These are phyloP conservation scores for Sparassis latifolia DNA, from an alignment of 1,284 basidiomycete species.

Conservation along the genomic window DNA sequence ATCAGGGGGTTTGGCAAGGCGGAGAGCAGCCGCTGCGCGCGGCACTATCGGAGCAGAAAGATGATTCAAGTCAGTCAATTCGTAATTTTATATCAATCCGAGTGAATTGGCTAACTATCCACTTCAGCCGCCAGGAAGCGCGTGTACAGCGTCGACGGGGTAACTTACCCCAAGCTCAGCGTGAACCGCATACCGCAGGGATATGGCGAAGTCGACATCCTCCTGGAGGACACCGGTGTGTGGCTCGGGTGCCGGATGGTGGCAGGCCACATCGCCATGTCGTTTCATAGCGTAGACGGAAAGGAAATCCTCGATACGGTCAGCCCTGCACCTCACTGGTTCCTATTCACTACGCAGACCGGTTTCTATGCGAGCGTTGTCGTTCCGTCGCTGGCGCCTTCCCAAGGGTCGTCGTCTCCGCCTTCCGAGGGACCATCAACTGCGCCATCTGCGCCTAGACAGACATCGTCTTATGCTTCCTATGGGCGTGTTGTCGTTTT, in stretches of 20 bases:
- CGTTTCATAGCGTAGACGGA: not conserved
- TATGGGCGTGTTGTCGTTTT: no score
- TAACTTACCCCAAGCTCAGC: conserved; percentile 29
- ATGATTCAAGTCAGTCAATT: not conserved
- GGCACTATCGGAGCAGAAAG: not conserved
- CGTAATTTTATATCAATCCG: not conserved
- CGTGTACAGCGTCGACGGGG: conserved; percentile 23
- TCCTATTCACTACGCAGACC: conserved; percentile 4
- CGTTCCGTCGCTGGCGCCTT: no score
- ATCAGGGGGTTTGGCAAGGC: conserved; percentile 28
- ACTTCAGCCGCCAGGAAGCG: not conserved
- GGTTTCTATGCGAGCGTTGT: no score
- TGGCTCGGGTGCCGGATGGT: conserved; percentile 27
- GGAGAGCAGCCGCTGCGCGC: not conserved
- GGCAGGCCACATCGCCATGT: conserved; percentile 31
- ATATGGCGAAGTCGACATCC: conserved; percentile 32
- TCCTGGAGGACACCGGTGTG: conserved; percentile 31
- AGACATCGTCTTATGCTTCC: no score
- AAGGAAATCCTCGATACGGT: conserved; percentile 1
- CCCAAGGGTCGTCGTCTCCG: no score
- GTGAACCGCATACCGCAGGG: conserved; percentile 27
- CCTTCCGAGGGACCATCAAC: no score
- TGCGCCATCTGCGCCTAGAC: no score
- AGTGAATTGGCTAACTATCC: not conserved
- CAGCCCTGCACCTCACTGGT: conserved; percentile 8